A percentile compares a stretch with the other conserved stretches of the same genome.
Conservation (phyloP, 2,329 filamentous ascomycete genomes). For the Xenoacremonium recifei region DNA sequence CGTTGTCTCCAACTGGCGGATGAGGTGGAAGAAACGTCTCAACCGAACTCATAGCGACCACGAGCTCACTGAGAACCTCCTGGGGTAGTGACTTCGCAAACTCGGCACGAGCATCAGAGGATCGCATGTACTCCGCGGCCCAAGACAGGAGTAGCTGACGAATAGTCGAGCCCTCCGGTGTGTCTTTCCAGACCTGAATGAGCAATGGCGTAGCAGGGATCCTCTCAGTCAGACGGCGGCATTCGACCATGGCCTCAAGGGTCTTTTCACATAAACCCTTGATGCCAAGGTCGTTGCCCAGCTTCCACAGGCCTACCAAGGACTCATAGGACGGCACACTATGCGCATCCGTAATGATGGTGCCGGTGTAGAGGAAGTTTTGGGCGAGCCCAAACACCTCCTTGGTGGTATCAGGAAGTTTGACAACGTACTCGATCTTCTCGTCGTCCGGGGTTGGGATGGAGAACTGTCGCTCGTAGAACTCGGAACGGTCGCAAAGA, state of each 20-base stretch:
- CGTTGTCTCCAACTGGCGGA: too few species aligned
- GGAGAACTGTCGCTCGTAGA: slow-evolving; percentile 47
- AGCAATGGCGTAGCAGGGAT: slow-evolving; percentile 60
- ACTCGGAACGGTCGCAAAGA: slow-evolving; percentile 49
- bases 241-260: slow-evolving; percentile 58
- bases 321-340: slow-evolving; percentile 51
- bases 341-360: slow-evolving; percentile 41
- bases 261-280: slow-evolving; percentile 55
- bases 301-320: slow-evolving; percentile 56
- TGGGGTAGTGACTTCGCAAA: slow-evolving; percentile 62
- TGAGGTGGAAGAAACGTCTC: too few species aligned
- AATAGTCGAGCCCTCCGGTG: slow-evolving; percentile 59
- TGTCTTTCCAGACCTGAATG: slow-evolving; percentile 61
- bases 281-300: slow-evolving; percentile 51
- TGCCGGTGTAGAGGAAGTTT: slow-evolving; percentile 52
- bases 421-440: slow-evolving; percentile 49
- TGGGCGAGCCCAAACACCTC: slow-evolving; percentile 57
- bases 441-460: slow-evolving; percentile 33
- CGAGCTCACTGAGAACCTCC: slow-evolving; percentile 61
- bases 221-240: slow-evolving; percentile 47
- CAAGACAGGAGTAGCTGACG: slow-evolving; percentile 57
- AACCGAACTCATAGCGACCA: slow-evolving; percentile 59
- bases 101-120: slow-evolving; percentile 53
- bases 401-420: slow-evolving; percentile 44
- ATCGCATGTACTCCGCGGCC: slow-evolving; percentile 63